phyloP scores from a whole-genome alignment of 2,329 filamentous ascomycete genomes.

The Diatrype stigma region DNA sequence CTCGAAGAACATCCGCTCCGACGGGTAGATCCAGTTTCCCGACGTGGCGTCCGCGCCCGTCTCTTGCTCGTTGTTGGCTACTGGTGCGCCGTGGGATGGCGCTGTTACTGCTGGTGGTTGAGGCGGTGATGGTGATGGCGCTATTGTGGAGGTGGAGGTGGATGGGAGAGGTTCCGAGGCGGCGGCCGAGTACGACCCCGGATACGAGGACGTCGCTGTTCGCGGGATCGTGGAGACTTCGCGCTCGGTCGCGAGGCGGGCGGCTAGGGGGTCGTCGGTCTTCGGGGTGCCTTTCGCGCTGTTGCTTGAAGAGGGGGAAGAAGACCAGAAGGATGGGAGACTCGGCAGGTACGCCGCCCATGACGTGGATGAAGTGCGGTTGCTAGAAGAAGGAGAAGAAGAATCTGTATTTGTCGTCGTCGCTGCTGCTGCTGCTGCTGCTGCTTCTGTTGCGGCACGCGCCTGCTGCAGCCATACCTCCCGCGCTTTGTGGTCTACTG shows the following conservation, averaged over 20 bases:
- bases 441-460: constrained; percentile 12
- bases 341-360: constrained; percentile 42
- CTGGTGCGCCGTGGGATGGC: constrained; percentile 11
- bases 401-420: too few species aligned
- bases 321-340: constrained; percentile 35
- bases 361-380: constrained; percentile 33
- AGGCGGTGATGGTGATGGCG: constrained; percentile 34
- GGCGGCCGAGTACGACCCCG: background rate
- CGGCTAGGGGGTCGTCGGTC: constrained; percentile 1
- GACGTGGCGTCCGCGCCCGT: constrained; percentile 63
- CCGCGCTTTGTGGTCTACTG: constrained; percentile 65
- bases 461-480: constrained; percentile 56
- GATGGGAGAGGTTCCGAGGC: constrained; percentile 32
- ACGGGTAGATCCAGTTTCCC: constrained; percentile 97
- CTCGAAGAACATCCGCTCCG: constrained; percentile 96
- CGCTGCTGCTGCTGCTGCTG: constrained; percentile 15
- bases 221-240: constrained; percentile 78
- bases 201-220: constrained; percentile 16
- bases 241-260: constrained; percentile 58
- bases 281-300: background rate
- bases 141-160: constrained; percentile 32
- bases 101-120: constrained; percentile 13
- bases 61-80: constrained; percentile 72
- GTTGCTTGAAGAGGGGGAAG: constrained; percentile 14
- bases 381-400: constrained; percentile 9